Evolutionary conservation across 1,284 basidiomycete genomes (phyloP), one percentile per base, ranked within the genome.

Genomic region (Abortiporus biennis): DNA sequence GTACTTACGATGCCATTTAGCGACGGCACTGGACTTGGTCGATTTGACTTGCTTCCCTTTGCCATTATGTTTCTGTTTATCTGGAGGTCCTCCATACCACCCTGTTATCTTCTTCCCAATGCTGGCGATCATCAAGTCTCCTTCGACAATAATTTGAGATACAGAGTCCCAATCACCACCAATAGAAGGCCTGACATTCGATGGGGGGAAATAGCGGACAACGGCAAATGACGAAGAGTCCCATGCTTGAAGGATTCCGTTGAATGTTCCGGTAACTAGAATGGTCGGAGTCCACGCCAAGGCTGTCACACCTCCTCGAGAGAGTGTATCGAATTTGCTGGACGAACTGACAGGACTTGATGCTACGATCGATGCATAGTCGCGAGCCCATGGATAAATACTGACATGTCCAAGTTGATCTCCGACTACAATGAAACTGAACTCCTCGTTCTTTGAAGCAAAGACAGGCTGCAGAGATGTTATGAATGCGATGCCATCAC

Each of bases 31-130:
- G 33, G 54, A 56, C 38, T 56, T 57, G 8, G 57, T 54, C 49
- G 64, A 64, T 51, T 66, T 69, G 11, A 46, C 36, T 9, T 53
- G 46, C 49, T 67, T 70, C 43, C 54, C 49, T 56, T 68, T 47
- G 55, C 57, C 66, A 46, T 55, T 56, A 31, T 54, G 24, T 49
- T 47, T 49, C 16, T 29, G 4, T 40, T 40, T 60, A 56, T 42
- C 64, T 46, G 71, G 63, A 1, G 68, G 67, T 6, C 76, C 81
- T 3, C 79, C 77, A 46, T 74, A 74, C 82, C 86, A 92, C 1
- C 80, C 73, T 52, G 88, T 63, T 3, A 89, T 73, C 38, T 73
- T 66, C 43, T 72, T 74, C 1, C 81, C 87, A 6, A 85, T 73
- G 30, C 68, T 68, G 6, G 78, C 78, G 25, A 90, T 61, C 22